phyloP scores from a whole-genome alignment of 2,329 filamentous ascomycete species.

The Berkeleyomyces basicola region DNA sequence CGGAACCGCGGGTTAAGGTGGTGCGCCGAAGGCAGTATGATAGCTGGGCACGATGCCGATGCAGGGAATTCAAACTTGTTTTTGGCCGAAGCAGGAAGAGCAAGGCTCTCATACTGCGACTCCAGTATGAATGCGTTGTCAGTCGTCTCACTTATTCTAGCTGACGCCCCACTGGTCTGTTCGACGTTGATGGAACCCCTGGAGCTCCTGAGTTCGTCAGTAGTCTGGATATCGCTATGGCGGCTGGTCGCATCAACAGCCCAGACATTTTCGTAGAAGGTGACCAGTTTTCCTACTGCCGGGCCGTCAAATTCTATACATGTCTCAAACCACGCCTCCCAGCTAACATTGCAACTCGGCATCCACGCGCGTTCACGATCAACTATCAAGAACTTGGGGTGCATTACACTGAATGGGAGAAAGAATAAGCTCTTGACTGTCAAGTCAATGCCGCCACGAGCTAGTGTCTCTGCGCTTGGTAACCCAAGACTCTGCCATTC shows the following conservation, averaged over 20 bases:
- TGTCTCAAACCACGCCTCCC: conserved; percentile 77
- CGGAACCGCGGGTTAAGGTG: conserved; percentile 50
- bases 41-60: conserved; percentile 46
- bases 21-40: conserved; percentile 60
- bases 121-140: no score
- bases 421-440: conserved; percentile 65
- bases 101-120: conserved; percentile 9
- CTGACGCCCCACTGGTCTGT: neutral
- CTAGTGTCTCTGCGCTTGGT: conserved; percentile 34
- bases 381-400: conserved; percentile 65
- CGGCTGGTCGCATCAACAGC: conserved; percentile 15
- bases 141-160: neutral
- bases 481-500: conserved; percentile 51
- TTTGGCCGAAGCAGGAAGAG: conserved; percentile 6
- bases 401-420: conserved; percentile 69
- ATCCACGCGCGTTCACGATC: conserved; percentile 51
- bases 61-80: conserved; percentile 49
- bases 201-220: neutral
- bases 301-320: conserved; percentile 50
- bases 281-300: conserved; percentile 42
- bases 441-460: conserved; percentile 46
- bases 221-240: neutral
- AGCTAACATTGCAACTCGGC: conserved; percentile 71
- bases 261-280: conserved; percentile 59
- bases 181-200: neutral